phyloP scores from a whole-genome alignment of 2,329 filamentous ascomycete genomes.

The Trichoderma sp. region DNA sequence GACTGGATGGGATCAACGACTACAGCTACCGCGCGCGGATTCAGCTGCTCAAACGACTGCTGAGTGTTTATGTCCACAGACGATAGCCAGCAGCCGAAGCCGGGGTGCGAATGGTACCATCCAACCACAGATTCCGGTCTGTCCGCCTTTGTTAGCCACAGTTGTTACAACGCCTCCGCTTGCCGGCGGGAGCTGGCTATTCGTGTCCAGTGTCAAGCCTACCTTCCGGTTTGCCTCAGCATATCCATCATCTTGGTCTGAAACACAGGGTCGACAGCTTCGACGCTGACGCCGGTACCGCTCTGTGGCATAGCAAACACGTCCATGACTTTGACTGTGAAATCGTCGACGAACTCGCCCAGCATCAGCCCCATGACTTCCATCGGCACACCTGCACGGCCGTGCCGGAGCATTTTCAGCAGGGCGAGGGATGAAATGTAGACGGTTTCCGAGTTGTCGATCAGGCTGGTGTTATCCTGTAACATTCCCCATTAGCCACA shows the following conservation, averaged over 20 bases:
- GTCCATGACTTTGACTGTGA: conserved; percentile 96
- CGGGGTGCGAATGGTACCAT: conserved; percentile 99
- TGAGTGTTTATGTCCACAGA: conserved; percentile 99
- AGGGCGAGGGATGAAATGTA: conserved; percentile 97
- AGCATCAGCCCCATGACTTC: conserved; percentile 99
- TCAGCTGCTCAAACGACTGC: conserved; percentile 99
- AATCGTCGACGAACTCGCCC: conserved; percentile 98
- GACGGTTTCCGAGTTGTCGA: conserved; percentile 98
- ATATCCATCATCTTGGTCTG: conserved; percentile 99
- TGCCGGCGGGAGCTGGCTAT: neutral
- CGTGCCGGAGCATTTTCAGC: conserved; percentile 97
- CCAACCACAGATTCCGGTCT: conserved; percentile 96
- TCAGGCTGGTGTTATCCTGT: conserved; percentile 84
- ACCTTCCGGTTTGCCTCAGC: conserved; percentile 95
- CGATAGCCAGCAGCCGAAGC: conserved; percentile 98
- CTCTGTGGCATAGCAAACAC: conserved; percentile 99
- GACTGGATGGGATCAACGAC: conserved; percentile 99
- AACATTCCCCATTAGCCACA: conserved; percentile 19
- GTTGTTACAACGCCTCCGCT: neutral
- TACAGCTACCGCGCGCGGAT: conserved; percentile 91
- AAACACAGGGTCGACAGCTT: conserved; percentile 97
- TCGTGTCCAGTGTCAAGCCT: conserved; percentile 31
- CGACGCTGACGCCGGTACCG: conserved; percentile 95
- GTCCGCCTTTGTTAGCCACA: conserved; percentile 34
- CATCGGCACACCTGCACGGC: conserved; percentile 96